A percentile compares a stretch with the other conserved stretches of the same genome.
These are phyloP conservation scores for Hypoxylon sp. DNA, from an alignment of 2,329 filamentous ascomycete species.

Conservation along the genomic window DNA sequence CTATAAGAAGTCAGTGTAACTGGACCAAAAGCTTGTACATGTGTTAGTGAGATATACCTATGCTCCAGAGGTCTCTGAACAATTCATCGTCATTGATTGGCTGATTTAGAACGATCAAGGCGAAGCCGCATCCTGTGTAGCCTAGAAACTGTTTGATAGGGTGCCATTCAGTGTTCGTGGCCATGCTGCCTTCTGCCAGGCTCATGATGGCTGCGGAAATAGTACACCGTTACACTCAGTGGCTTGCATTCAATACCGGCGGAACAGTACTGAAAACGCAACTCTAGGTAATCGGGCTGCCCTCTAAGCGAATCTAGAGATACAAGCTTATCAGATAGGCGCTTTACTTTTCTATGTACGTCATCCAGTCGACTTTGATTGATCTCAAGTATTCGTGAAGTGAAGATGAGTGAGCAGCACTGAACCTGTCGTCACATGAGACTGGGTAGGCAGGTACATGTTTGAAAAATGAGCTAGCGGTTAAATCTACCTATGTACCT, in stretches of 20 bases:
- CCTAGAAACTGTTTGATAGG: constrained; percentile 49
- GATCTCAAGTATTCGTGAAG: neutral
- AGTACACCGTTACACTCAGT: too few species aligned
- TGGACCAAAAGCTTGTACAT: neutral
- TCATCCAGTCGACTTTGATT: neutral
- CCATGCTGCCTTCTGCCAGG: constrained; percentile 2
- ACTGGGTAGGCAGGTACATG: too few species aligned
- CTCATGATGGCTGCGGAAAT: constrained; percentile 31
- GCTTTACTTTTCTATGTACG: neutral
- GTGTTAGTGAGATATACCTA: constrained; percentile 39
- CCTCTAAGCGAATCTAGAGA: neutral
- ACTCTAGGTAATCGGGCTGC: neutral
- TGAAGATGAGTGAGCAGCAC: neutral
- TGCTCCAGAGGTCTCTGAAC: constrained; percentile 48
- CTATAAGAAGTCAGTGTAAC: constrained; percentile 56
- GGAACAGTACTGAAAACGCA: neutral
- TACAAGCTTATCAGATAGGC: neutral
- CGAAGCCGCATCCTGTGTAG: constrained; percentile 54
- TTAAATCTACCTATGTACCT: too few species aligned
- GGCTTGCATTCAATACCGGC: neutral
- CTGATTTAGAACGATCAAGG: constrained; percentile 72
- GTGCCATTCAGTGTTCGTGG: constrained; percentile 50
- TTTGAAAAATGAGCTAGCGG: neutral
- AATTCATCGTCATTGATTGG: constrained; percentile 58
- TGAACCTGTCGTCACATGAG: too few species aligned